A percentile compares a stretch with the other conserved stretches of the same genome.
These are phyloP conservation scores for Picea sitchensis DNA, from an alignment of 75 land plant species.

Conservation along the genomic window DNA sequence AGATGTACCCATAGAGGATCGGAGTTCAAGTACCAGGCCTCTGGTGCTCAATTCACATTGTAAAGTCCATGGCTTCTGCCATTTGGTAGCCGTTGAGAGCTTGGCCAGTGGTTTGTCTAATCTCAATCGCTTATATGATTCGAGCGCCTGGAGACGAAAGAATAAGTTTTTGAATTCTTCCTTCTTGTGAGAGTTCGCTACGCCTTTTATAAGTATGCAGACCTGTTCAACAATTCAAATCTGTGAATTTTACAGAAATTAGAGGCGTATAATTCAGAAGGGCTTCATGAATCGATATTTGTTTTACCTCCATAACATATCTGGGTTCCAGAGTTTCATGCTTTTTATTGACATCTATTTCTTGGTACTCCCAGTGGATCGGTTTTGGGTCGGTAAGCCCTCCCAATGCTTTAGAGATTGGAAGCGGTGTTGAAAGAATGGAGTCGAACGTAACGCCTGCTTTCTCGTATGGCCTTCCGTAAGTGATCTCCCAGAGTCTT, in stretches of 20 bases:
- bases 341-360: slow-evolving; percentile 49
- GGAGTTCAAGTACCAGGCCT: slow-evolving; percentile 58
- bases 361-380: slow-evolving; percentile 41
- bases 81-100: slow-evolving; percentile 26
- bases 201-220: slow-evolving; percentile 41
- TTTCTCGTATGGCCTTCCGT: slow-evolving; percentile 72
- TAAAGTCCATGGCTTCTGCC: slow-evolving; percentile 70
- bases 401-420: slow-evolving; percentile 10
- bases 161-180: slow-evolving; percentile 25
- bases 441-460: slow-evolving; percentile 53
- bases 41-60: slow-evolving; percentile 71
- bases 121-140: slow-evolving; percentile 62
- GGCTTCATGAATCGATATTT: not conserved
- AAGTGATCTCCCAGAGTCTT: slow-evolving; percentile 65
- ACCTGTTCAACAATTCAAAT: slow-evolving; percentile 47
- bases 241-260: no score
- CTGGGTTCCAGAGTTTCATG: slow-evolving; percentile 56
- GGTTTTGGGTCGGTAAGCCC: slow-evolving; percentile 13
- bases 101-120: slow-evolving; percentile 35
- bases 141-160: slow-evolving; percentile 43
- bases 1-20: slow-evolving; percentile 17
- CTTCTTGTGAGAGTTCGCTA: slow-evolving; percentile 4
- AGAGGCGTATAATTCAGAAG: no score
- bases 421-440: slow-evolving; percentile 1
- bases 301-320: slow-evolving; percentile 64